Evolutionary conservation across 1,284 basidiomycete species (phyloP), one percentile per base, ranked within the genome.

Genomic region (Irpex lacteus): DNA sequence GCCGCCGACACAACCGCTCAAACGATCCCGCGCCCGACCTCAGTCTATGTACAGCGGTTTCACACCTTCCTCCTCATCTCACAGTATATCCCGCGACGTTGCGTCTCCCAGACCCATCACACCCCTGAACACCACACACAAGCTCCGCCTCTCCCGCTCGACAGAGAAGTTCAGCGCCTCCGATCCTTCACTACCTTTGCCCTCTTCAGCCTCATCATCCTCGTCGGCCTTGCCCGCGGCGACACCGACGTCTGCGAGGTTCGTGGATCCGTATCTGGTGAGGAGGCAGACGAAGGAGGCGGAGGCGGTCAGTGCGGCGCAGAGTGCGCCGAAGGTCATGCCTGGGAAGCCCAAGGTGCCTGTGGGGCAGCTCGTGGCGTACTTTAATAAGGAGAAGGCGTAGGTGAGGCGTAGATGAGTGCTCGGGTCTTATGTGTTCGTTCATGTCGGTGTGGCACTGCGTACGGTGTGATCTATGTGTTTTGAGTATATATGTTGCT

Each of bases 331-430:
- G 7, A 76, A 72, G 64, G 73, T 72, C 32, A 70, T 75, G 62
- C 64, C 75, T 2, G 80, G 81, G n/a, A 87, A 81, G 67, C 73
- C 74, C 53, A 92, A 92, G 76, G 83, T 90, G 11, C 85, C 89
- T 2, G 83, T 93, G 56, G 88, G 86, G 15, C 84, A 92, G 70
- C 76, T 94, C 57, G 90, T 92, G n/a, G 90, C 90, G 19, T 94
- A 90, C 76, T 94, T 94, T 68, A 90, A 93, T 73, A 82, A 84
- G 66, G 89, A 89, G 62, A 84, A 83, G 77, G 76, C 72, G 38
- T 61, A 50, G 37, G 44, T 47, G 32, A 34, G 32, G 32, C 32
- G 32, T 34, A 11, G 57, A 9, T 37, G 13, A 34, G 11, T 40
- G 37, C 37, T 59, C 13, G 26, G 32, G 32, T 34, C 6, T 34